Percentiles rank a stretch among this genome's conserved stretches.
phyloP scores from a whole-genome alignment of 441 rosid genomes.

The Erysimum cheiri region DNA sequence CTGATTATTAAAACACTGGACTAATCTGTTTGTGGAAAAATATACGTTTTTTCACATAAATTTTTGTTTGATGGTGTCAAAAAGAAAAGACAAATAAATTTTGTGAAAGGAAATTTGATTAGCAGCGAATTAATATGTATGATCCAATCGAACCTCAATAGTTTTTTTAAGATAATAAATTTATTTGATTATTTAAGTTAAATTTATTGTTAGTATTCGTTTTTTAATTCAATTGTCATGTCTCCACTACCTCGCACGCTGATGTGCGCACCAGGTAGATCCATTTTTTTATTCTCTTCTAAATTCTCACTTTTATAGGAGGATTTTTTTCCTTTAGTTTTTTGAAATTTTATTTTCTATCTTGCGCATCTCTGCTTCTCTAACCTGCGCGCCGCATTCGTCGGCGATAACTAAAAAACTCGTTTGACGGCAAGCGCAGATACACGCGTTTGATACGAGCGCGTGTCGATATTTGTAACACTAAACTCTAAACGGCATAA shows the following conservation, averaged over 20 bases:
- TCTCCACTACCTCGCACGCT: slow-evolving; percentile 56
- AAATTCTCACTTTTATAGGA: slow-evolving; percentile 9
- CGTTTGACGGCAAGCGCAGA: not conserved
- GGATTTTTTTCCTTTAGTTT: not conserved
- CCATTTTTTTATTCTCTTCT: slow-evolving; percentile 33
- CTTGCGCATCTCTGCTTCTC: slow-evolving; percentile 32
- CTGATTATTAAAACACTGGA: not conserved
- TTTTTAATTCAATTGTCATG: slow-evolving; percentile 35
- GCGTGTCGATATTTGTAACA: not conserved
- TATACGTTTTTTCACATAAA: slow-evolving; percentile 9
- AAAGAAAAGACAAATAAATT: not conserved
- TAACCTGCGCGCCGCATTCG: slow-evolving; percentile 42
- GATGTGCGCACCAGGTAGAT: slow-evolving; percentile 64
- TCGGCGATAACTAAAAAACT: not conserved
- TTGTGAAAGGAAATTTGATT: not conserved
- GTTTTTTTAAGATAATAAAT: not conserved
- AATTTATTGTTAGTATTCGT: not conserved
- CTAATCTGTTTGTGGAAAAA: not conserved
- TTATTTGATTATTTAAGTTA: not conserved
- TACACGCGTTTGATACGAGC: not conserved
- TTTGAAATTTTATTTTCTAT: not conserved
- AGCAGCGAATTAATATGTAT: slow-evolving; percentile 14
- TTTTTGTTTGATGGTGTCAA: not conserved
- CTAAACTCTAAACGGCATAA: not conserved
- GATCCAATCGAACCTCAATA: slow-evolving; percentile 31